Percentiles rank a stretch among this genome's conserved stretches.
Evolutionary conservation across 305 asterid genomes (phyloP).

Genomic region (Fraxinus sp.): DNA sequence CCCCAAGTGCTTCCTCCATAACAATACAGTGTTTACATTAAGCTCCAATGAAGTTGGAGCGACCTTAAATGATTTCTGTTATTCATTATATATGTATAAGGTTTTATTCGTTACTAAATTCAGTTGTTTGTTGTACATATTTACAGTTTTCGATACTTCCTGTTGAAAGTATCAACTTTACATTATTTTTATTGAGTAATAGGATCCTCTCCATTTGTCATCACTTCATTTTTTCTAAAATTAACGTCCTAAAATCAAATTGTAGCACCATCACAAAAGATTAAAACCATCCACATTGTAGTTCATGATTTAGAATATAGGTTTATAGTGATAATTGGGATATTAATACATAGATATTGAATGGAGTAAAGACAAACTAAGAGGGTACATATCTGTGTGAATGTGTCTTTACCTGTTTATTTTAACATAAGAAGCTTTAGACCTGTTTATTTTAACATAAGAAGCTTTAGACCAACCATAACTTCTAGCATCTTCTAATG

Average conservation of each 20-base stretch:
- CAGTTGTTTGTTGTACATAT: neutral
- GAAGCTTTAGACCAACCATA: neutral
- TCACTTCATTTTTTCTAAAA: neutral
- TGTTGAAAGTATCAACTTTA: neutral
- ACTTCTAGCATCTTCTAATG: neutral
- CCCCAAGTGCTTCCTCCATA: too few species aligned
- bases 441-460: neutral
- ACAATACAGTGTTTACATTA: neutral
- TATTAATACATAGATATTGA: neutral
- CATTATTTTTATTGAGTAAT: neutral
- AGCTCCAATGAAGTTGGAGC: neutral
- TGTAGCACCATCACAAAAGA: neutral
- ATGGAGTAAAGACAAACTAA: neutral
- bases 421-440: neutral
- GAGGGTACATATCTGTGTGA: neutral
- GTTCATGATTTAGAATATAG: neutral
- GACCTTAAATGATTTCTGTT: neutral
- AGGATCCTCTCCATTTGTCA: neutral
- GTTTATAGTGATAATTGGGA: neutral
- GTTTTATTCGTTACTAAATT: neutral
- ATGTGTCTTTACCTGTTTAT: neutral
- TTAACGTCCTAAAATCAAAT: neutral
- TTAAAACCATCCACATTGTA: neutral
- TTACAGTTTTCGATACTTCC: neutral
- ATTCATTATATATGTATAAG: neutral